These are phyloP conservation scores for Coemansia sp. DNA, from an alignment of 192 early-diverging fungal species.

Conservation along the genomic window DNA sequence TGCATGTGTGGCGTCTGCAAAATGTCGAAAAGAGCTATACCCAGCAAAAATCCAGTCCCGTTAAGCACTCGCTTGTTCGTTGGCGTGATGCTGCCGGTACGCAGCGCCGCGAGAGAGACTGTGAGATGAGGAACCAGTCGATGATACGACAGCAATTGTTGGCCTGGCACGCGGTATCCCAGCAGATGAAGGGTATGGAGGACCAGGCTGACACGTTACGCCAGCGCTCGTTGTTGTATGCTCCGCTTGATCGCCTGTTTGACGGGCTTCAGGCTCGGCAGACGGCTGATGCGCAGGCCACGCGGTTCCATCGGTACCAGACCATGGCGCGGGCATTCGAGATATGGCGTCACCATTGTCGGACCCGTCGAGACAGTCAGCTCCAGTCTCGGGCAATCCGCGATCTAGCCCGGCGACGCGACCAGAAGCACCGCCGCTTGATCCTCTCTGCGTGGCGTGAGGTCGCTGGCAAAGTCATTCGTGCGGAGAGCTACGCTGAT, in stretches of 20 bases:
- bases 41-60: neutral
- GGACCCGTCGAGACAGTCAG: slow-evolving; percentile 12
- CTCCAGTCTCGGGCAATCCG: slow-evolving; percentile 37
- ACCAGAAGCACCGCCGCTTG: slow-evolving; percentile 31
- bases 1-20: slow-evolving; percentile 14
- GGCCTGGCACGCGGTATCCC: slow-evolving; percentile 5
- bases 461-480: slow-evolving; percentile 9
- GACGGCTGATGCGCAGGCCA: neutral
- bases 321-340: neutral
- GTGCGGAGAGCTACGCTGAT: slow-evolving; percentile 4
- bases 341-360: neutral
- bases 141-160: neutral
- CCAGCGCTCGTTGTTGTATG: neutral
- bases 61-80: slow-evolving; percentile 3
- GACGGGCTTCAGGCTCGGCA: neutral
- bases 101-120: neutral
- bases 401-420: slow-evolving; percentile 24
- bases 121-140: neutral
- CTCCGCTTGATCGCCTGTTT: neutral
- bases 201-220: slow-evolving; percentile 18
- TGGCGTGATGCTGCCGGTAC: slow-evolving; percentile 15
- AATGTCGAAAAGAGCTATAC: neutral
- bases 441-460: slow-evolving; percentile 40
- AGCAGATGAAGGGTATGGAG: neutral
- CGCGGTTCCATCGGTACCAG: slow-evolving; percentile 1